Conservation (phyloP, 2,329 filamentous ascomycete species). For the Talaromyces albobiverticillius region DNA sequence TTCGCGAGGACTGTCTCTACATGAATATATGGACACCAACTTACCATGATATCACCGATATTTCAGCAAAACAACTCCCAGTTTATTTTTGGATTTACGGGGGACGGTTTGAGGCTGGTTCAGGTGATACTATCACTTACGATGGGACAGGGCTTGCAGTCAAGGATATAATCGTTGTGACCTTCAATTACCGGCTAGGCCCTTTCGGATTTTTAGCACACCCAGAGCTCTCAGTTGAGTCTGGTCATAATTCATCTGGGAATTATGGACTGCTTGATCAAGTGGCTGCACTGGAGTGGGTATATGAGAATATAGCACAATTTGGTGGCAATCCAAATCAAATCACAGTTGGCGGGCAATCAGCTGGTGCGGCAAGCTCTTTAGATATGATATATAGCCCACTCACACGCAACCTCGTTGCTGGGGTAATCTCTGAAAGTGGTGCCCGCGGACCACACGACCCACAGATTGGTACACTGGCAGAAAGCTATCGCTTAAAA, state of each 20-base stretch:
- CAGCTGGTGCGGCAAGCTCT: slow-evolving; percentile 17
- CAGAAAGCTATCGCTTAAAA: not conserved
- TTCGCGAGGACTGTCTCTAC: not conserved
- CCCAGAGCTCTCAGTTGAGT: not conserved
- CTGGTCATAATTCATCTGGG: slow-evolving; percentile 12
- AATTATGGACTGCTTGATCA: slow-evolving; percentile 20
- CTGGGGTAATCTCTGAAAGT: not conserved
- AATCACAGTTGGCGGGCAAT: slow-evolving; percentile 25
- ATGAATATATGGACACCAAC: not conserved
- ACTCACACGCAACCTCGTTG: not conserved
- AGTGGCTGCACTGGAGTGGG: slow-evolving; percentile 19
- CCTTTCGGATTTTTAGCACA: slow-evolving; percentile 21
- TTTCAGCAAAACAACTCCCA: not conserved
- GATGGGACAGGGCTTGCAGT: not conserved
- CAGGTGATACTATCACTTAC: not conserved
- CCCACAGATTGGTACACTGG: not conserved
- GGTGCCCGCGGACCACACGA: not conserved
- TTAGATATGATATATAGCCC: not conserved
- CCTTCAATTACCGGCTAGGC: slow-evolving; percentile 24
- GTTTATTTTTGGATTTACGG: not conserved
- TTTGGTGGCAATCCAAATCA: slow-evolving; percentile 28
- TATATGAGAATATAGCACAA: slow-evolving; percentile 23
- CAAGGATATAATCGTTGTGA: slow-evolving; percentile 14
- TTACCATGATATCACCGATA: not conserved
- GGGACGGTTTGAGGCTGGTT: not conserved